Percentiles rank a stretch among this genome's conserved stretches.
phyloP scores from a whole-genome alignment of 2,329 filamentous ascomycete species.

The Pseudopyricularia cyperi region DNA sequence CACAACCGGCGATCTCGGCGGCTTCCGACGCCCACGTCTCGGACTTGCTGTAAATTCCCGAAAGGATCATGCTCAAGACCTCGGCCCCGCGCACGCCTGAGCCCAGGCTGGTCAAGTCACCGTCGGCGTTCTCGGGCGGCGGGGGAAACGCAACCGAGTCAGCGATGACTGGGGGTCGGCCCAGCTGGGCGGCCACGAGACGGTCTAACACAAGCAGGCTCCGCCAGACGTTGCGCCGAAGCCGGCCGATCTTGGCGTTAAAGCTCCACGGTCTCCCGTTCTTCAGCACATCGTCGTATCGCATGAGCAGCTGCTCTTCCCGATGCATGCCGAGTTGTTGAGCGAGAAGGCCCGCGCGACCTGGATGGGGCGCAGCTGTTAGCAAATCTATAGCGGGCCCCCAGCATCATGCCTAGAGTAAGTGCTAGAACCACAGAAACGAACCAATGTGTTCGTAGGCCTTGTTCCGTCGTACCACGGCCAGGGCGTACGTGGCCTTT shows the following conservation, averaged over 20 bases:
- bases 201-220: slow-evolving; percentile 52
- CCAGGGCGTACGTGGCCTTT: slow-evolving; percentile 52
- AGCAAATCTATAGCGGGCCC: neutral
- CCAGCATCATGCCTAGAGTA: neutral
- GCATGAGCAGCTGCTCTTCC: slow-evolving; percentile 2
- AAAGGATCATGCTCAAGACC: slow-evolving; percentile 44
- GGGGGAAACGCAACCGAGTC: slow-evolving; percentile 43
- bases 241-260: slow-evolving; percentile 23
- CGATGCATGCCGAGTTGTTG: slow-evolving; percentile 2
- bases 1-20: slow-evolving; percentile 40
- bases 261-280: slow-evolving; percentile 2
- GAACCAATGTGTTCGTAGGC: slow-evolving; percentile 49
- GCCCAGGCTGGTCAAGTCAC: slow-evolving; percentile 24
- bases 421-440: slow-evolving; percentile 8
- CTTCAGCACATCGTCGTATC: slow-evolving; percentile 1
- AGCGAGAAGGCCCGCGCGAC: neutral
- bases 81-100: slow-evolving; percentile 43
- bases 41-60: slow-evolving; percentile 44
- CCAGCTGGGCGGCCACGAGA: slow-evolving; percentile 48
- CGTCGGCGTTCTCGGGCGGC: slow-evolving; percentile 17
- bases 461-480: slow-evolving; percentile 47
- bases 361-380: neutral
- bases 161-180: slow-evolving; percentile 46
- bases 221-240: slow-evolving; percentile 48
- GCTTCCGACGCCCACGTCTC: slow-evolving; percentile 45